These are phyloP conservation scores for Pueraria montana DNA, from an alignment of 306 rosid species.

Conservation along the genomic window DNA sequence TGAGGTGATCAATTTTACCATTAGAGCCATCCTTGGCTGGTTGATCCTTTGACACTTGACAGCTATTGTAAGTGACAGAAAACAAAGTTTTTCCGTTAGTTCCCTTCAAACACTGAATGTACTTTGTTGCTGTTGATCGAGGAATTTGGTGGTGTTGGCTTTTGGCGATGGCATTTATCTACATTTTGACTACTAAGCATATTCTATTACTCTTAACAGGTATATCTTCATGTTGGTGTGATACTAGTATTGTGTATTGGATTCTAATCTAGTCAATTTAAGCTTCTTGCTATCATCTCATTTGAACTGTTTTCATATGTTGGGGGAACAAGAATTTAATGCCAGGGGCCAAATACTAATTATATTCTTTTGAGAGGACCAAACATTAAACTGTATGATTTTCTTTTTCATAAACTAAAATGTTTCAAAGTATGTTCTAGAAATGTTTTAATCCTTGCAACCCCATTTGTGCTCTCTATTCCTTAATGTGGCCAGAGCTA, in stretches of 20 bases:
- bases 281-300: conserved; percentile 8
- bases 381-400: background rate
- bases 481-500: conserved; percentile 16
- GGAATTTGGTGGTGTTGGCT: background rate
- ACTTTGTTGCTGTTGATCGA: conserved; percentile 28
- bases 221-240: conserved; percentile 20
- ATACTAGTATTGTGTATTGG: conserved; percentile 11
- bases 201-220: background rate
- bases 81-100: background rate
- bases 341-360: background rate
- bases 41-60: no score
- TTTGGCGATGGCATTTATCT: background rate
- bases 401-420: background rate
- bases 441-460: background rate
- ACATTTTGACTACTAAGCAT: background rate
- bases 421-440: background rate
- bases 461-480: background rate
- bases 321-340: conserved; percentile 1
- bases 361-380: conserved; percentile 14
- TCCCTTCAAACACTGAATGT: conserved; percentile 1
- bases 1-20: no score
- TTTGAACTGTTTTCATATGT: conserved; percentile 27
- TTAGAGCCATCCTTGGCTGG: no score
- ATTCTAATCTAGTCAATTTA: background rate
- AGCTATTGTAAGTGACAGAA: background rate